These are phyloP conservation scores for Umbelopsis vinacea DNA, from an alignment of 192 early-diverging fungal species.

Conservation along the genomic window DNA sequence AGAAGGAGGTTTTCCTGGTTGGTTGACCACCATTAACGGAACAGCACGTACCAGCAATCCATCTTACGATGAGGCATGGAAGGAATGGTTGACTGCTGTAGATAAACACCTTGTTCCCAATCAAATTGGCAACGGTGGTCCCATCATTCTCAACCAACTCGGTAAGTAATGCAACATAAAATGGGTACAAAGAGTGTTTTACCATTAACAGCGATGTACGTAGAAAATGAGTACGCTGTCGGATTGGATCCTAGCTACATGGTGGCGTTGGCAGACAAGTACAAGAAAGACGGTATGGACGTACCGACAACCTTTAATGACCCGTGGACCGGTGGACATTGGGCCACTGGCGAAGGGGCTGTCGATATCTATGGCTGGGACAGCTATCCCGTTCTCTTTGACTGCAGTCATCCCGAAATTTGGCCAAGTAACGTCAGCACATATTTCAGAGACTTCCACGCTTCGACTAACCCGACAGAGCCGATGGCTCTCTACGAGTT, in stretches of 20 bases:
- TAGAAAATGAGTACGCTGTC: slow-evolving; percentile 2
- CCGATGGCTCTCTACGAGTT: neutral
- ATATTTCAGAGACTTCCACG: neutral
- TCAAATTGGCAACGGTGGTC: slow-evolving; percentile 18
- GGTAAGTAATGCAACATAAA: neutral
- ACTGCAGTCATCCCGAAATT: slow-evolving; percentile 3
- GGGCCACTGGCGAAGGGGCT: neutral
- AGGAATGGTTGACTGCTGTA: slow-evolving; percentile 25
- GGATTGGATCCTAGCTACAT: slow-evolving; percentile 2
- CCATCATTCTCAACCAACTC: slow-evolving; percentile 23
- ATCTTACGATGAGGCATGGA: slow-evolving; percentile 13
- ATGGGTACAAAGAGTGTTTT: neutral
- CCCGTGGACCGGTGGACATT: neutral
- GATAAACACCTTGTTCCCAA: slow-evolving; percentile 8
- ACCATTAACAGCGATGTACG: neutral
- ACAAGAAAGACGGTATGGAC: slow-evolving; percentile 4
- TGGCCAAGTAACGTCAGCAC: slow-evolving; percentile 8
- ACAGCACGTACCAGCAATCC: neutral
- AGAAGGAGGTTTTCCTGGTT: neutral
- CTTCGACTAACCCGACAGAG: neutral
- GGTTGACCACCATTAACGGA: slow-evolving; percentile 5
- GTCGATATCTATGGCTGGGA: slow-evolving; percentile 25
- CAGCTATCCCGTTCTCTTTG: slow-evolving; percentile 21
- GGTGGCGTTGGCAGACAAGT: slow-evolving; percentile 4
- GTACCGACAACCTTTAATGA: slow-evolving; percentile 25